phyloP scores from a whole-genome alignment of 148 eudicot species.

The Oxyria digyna region DNA sequence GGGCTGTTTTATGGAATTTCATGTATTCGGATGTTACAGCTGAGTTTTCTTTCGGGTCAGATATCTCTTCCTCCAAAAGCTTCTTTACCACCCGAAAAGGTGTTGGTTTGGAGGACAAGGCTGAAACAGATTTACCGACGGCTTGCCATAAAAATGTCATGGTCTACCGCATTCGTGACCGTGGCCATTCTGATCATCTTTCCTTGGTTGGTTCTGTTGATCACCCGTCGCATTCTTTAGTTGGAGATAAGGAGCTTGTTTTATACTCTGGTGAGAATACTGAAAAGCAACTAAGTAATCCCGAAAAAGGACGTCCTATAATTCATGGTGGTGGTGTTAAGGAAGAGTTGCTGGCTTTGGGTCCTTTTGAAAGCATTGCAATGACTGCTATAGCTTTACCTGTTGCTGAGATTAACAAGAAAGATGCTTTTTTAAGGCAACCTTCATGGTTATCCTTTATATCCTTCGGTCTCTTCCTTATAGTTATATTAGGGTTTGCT shows the following conservation, averaged over 20 bases:
- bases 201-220: conserved; percentile 7
- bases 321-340: not conserved
- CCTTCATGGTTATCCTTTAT: not conserved
- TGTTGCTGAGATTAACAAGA: not conserved
- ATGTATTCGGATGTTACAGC: conserved; percentile 4
- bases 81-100: not conserved
- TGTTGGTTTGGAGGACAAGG: not conserved
- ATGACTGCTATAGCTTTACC: conserved; percentile 3
- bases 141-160: not conserved
- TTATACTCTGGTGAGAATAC: not conserved
- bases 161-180: not conserved
- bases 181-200: not conserved
- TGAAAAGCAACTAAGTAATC: not conserved
- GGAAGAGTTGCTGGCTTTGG: not conserved
- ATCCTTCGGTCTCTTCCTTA: not conserved
- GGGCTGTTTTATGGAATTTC: conserved; percentile 1
- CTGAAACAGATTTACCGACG: not conserved
- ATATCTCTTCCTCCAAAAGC: not conserved
- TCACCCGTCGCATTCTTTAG: not conserved
- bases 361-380: conserved; percentile 4
- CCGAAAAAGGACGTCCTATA: not conserved
- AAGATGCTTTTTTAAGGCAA: not conserved
- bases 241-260: conserved; percentile 1
- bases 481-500: conserved; percentile 20
- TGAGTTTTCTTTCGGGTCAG: not conserved